Evolutionary conservation across 768 basidiomycete species (phyloP).

Genomic region (Collybia sordida): DNA sequence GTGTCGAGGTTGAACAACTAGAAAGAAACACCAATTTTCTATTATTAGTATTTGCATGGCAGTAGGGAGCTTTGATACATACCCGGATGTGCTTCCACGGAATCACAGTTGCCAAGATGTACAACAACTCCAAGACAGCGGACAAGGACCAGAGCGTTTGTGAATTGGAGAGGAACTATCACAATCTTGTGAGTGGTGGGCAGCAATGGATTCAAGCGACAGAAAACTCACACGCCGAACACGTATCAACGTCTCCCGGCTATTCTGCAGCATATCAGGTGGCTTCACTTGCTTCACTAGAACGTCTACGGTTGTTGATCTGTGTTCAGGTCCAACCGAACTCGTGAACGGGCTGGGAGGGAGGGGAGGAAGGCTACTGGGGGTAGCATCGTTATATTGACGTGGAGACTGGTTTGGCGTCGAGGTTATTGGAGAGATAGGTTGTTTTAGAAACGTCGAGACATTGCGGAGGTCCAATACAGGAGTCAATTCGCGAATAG

Average conservation of each 20-base stretch:
- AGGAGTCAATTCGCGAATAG: conserved; percentile 49
- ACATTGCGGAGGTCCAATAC: conserved; percentile 48
- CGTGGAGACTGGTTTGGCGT: conserved; percentile 25
- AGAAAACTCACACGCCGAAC: conserved; percentile 34
- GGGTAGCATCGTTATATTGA: conserved; percentile 22
- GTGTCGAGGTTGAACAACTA: conserved; percentile 20
- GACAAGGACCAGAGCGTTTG: conserved; percentile 60
- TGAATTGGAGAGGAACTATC: conserved; percentile 64
- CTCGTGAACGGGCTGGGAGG: conserved; percentile 39
- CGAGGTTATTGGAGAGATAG: conserved; percentile 35
- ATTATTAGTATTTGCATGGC: neutral
- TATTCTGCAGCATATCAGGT: conserved; percentile 33
- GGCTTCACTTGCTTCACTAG: conserved; percentile 31
- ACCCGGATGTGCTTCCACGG: conserved; percentile 54
- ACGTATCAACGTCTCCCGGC: conserved; percentile 33
- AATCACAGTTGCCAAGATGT: conserved; percentile 49
- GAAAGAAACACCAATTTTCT: conserved; percentile 20
- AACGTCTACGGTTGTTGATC: conserved; percentile 25
- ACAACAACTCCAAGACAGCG: conserved; percentile 51
- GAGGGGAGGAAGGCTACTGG: conserved; percentile 38
- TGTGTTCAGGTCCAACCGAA: conserved; percentile 33
- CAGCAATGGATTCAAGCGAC: neutral
- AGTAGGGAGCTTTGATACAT: conserved; percentile 12
- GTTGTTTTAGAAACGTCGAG: conserved; percentile 50
- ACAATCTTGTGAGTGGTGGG: conserved; percentile 6